phyloP scores from a whole-genome alignment of 164 flowering plant species.

The Umbellularia californica region DNA sequence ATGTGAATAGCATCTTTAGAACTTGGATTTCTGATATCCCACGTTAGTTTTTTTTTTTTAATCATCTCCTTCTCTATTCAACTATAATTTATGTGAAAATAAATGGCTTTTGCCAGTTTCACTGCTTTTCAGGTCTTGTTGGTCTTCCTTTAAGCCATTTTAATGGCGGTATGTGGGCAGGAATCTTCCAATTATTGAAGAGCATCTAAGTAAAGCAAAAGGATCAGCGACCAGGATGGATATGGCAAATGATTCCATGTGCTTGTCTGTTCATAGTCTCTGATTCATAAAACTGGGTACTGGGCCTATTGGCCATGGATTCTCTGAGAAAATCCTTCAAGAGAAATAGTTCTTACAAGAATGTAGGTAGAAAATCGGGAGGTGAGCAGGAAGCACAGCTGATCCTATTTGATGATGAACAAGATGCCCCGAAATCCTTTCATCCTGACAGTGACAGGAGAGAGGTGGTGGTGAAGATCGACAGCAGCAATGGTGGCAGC shows the following conservation, averaged over 20 bases:
- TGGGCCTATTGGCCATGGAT: conserved; percentile 17
- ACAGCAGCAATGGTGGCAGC: conserved; percentile 15
- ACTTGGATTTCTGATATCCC: not conserved
- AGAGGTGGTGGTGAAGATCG: conserved; percentile 29
- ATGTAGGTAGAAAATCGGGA: conserved; percentile 4
- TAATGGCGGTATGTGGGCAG: not conserved
- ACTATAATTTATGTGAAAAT: no score
- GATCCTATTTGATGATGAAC: conserved; percentile 13
- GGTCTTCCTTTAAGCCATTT: not conserved
- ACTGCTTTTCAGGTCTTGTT: not conserved
- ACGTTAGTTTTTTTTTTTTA: not conserved
- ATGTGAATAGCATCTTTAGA: not conserved
- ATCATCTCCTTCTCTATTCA: no score
- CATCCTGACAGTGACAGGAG: not conserved
- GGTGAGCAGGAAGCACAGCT: conserved; percentile 18
- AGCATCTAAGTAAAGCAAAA: not conserved
- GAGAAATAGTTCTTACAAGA: conserved; percentile 13
- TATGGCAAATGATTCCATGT: not conserved
- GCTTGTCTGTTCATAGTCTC: not conserved
- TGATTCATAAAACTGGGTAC: not conserved
- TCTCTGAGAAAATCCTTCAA: conserved; percentile 17
- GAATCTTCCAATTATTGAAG: not conserved
- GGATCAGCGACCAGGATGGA: not conserved
- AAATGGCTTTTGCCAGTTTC: no score
- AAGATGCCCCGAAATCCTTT: not conserved